A percentile compares a stretch with the other conserved stretches of the same genome.
phyloP scores from a whole-genome alignment of 2,329 filamentous ascomycete species.

The Ascosphaera aggregata region DNA sequence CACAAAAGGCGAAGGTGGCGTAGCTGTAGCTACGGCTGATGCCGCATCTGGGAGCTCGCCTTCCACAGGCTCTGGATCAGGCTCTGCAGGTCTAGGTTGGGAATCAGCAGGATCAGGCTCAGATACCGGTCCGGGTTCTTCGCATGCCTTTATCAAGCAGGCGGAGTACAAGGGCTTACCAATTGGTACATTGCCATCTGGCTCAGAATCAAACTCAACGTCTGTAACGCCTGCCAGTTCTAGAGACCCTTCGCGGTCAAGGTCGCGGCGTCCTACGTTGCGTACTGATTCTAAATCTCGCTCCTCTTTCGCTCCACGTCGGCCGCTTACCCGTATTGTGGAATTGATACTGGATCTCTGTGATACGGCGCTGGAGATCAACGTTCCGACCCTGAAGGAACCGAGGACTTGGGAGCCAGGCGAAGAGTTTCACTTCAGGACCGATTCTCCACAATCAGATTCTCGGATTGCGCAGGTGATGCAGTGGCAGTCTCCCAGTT shows the following conservation, averaged over 20 bases:
- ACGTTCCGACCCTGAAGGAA: slow-evolving; percentile 81
- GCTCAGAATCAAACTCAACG: slow-evolving; percentile 45
- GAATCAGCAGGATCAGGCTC: slow-evolving; percentile 22
- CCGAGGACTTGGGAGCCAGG: slow-evolving; percentile 32
- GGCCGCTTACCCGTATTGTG: slow-evolving; percentile 79
- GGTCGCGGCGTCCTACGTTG: slow-evolving; percentile 30
- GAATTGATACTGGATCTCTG: slow-evolving; percentile 87
- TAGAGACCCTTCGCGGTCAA: slow-evolving; percentile 38
- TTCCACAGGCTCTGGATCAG: slow-evolving; percentile 29
- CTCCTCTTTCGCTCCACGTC: slow-evolving; percentile 63
- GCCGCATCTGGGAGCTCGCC: neutral
- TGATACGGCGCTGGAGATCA: slow-evolving; percentile 88
- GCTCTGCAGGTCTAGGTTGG: slow-evolving; percentile 20
- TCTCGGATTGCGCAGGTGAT: slow-evolving; percentile 81
- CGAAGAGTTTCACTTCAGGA: slow-evolving; percentile 50
- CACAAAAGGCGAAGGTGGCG: neutral
- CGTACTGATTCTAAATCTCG: neutral
- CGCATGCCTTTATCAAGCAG: slow-evolving; percentile 24
- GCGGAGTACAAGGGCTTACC: slow-evolving; percentile 74
- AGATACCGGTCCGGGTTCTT: slow-evolving; percentile 15
- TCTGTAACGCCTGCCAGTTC: slow-evolving; percentile 42
- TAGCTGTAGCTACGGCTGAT: neutral
- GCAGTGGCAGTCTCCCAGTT: slow-evolving; percentile 90
- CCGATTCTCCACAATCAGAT: slow-evolving; percentile 88
- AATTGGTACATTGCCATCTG: slow-evolving; percentile 50